Conservation (phyloP, 164 flowering plant species). For the Vitis labrusca region DNA sequence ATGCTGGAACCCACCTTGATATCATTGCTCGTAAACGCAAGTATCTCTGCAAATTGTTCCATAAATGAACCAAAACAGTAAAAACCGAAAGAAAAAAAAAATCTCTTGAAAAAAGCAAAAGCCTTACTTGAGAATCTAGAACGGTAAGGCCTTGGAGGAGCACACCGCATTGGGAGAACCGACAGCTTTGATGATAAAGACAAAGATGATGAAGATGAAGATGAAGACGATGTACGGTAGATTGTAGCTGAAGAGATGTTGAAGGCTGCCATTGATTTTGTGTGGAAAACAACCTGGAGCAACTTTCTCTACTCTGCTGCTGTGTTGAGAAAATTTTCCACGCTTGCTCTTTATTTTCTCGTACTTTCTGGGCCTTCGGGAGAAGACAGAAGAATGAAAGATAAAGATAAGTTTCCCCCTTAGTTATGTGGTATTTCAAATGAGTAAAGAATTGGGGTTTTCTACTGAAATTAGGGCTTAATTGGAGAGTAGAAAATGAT, state of each 20-base stretch:
- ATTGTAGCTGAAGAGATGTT: slow-evolving; percentile 21
- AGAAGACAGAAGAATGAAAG: too few species aligned
- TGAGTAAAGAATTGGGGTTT: too few species aligned
- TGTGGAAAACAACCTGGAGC: not conserved
- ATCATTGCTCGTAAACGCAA: slow-evolving; percentile 74
- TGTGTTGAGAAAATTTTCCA: too few species aligned
- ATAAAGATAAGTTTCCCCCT: too few species aligned
- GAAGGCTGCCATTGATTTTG: slow-evolving; percentile 19
- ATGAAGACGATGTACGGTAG: slow-evolving; percentile 20
- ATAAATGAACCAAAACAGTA: not conserved
- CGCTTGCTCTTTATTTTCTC: too few species aligned
- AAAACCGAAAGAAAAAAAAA: not conserved
- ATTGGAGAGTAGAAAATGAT: too few species aligned
- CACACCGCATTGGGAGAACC: slow-evolving; percentile 22
- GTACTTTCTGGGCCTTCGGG: too few species aligned
- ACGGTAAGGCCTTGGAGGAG: slow-evolving; percentile 16
- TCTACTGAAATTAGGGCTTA: too few species aligned
- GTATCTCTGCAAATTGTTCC: slow-evolving; percentile 45
- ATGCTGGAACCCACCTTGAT: slow-evolving; percentile 80
- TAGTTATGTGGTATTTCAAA: too few species aligned
- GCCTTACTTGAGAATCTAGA: slow-evolving; percentile 41
- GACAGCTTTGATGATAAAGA: slow-evolving; percentile 26
- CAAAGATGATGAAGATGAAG: slow-evolving; percentile 13
- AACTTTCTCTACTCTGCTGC: too few species aligned
- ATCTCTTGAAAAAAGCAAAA: not conserved